These are phyloP conservation scores for Zygnema circumcarinatum DNA, from an alignment of 139 green algal genomes.

Conservation along the genomic window DNA sequence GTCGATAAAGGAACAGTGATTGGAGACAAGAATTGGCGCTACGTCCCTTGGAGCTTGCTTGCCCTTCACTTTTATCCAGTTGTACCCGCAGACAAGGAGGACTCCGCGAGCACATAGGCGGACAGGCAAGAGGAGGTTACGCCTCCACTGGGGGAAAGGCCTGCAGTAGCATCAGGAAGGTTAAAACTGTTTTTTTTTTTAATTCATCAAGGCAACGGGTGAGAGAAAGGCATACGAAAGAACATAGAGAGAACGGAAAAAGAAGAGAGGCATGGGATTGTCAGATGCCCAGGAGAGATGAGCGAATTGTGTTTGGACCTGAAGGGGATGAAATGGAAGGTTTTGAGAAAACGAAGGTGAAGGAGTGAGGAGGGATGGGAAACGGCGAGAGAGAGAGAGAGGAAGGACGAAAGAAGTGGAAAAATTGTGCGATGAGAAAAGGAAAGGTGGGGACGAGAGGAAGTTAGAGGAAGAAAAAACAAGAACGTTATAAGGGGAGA, in stretches of 20 bases:
- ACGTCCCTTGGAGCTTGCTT: not conserved
- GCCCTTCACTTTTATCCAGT: conserved; percentile 46
- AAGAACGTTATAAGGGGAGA: too few relatives aligned
- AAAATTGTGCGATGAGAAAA: not conserved
- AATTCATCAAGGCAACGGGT: not conserved
- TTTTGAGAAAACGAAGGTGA: not conserved
- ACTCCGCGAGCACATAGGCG: conserved; percentile 16
- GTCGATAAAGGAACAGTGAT: conserved; percentile 36
- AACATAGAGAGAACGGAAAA: not conserved
- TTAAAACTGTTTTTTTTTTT: not conserved
- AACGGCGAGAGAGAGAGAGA: not conserved
- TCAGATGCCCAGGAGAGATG: not conserved
- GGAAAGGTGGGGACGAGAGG: too few relatives aligned
- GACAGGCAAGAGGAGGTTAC: conserved; percentile 15
- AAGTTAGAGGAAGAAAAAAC: not conserved
- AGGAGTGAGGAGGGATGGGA: not conserved
- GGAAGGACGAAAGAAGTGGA: not conserved
- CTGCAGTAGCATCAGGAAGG: conserved; percentile 2
- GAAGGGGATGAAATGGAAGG: not conserved
- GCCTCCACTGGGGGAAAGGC: conserved; percentile 33
- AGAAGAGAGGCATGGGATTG: not conserved
- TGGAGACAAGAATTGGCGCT: conserved; percentile 28
- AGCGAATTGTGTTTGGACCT: not conserved
- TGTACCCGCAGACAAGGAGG: conserved; percentile 36
- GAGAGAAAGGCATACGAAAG: not conserved